These are phyloP conservation scores for Xylariaceae sp. DNA, from an alignment of 2,329 filamentous ascomycete species.

Conservation along the genomic window DNA sequence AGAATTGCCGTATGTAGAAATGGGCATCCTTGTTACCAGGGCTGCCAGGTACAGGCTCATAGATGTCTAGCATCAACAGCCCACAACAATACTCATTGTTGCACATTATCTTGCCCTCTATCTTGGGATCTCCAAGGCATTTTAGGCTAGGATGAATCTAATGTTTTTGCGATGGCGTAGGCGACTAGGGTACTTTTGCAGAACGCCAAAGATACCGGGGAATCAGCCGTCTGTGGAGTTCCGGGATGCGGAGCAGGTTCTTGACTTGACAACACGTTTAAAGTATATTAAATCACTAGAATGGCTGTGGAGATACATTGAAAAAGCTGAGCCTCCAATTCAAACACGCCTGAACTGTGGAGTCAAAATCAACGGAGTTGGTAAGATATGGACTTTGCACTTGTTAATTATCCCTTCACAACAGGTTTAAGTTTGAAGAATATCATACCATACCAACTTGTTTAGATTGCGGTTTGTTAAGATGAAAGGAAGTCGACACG, in stretches of 20 bases:
- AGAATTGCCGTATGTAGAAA: not conserved
- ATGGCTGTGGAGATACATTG: not conserved
- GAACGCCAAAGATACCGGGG: not conserved
- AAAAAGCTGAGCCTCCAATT: not conserved
- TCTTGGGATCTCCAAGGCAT: not conserved
- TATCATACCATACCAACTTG: not conserved
- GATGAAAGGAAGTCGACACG: not conserved
- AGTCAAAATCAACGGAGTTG: not conserved
- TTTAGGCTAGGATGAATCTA: not conserved
- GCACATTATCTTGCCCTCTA: not conserved
- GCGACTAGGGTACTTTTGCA: not conserved
- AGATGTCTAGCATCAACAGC: not conserved
- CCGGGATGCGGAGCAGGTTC: not conserved
- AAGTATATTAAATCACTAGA: not conserved
- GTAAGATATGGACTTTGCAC: not conserved
- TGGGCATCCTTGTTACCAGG: not conserved
- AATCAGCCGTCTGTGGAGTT: not conserved
- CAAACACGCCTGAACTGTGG: not conserved
- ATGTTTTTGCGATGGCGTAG: not conserved
- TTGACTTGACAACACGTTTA: not conserved
- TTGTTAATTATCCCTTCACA: not conserved
- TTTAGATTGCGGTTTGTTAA: not conserved
- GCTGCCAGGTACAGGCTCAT: not conserved
- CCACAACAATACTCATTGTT: not conserved
- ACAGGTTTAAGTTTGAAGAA: not conserved